Evolutionary conservation across 441 rosid species (phyloP).

Genomic region (Biscutella laevigata): DNA sequence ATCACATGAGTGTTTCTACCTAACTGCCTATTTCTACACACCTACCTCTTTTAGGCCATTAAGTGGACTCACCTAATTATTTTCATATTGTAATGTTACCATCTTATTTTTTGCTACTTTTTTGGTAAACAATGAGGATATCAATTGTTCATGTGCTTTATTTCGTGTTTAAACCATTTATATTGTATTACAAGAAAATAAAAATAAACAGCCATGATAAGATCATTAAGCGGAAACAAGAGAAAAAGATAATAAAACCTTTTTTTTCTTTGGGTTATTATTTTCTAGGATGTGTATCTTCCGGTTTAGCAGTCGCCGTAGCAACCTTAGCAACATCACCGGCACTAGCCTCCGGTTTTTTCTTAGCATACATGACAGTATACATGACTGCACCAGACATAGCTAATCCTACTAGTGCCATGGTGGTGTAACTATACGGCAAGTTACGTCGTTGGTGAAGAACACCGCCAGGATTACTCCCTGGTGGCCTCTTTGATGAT

Average conservation of each 20-base stretch:
- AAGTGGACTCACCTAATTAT: no score
- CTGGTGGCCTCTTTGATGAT: conserved; percentile 53
- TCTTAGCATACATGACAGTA: conserved; percentile 37
- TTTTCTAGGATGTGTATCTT: conserved; percentile 57
- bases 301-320: conserved; percentile 35
- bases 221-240: background rate
- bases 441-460: conserved; percentile 60
- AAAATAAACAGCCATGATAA: background rate
- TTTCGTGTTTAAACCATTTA: no score
- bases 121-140: no score
- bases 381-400: conserved; percentile 46
- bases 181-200: conserved; percentile 2
- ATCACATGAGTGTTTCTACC: no score
- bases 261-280: background rate
- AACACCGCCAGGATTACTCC: conserved; percentile 43
- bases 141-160: no score
- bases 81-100: no score
- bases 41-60: no score
- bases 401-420: conserved; percentile 43
- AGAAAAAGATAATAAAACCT: background rate
- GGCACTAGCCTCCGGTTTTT: conserved; percentile 61
- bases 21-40: no score
- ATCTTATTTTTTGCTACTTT: no score
- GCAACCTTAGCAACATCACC: conserved; percentile 49
- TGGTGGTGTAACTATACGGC: conserved; percentile 44